These are phyloP conservation scores for Aegilops umbellulata DNA, from an alignment of 176 grass and related monocot genomes.

Conservation along the genomic window DNA sequence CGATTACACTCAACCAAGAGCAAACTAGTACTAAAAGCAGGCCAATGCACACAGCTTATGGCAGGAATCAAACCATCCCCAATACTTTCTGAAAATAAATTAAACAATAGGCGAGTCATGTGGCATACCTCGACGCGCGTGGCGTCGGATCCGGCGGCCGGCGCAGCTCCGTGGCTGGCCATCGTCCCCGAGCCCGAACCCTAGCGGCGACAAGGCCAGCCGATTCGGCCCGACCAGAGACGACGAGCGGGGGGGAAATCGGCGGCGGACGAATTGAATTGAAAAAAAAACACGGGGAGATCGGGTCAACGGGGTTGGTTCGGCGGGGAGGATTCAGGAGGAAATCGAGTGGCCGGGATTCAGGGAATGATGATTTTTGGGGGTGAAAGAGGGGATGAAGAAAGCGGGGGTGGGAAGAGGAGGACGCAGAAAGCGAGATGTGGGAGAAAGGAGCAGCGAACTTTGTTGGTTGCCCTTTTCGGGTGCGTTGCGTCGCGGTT, in stretches of 20 bases:
- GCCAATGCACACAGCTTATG: background rate
- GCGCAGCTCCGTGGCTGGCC: slow-evolving; percentile 55
- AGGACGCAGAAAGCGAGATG: slow-evolving; percentile 6
- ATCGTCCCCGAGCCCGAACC: slow-evolving; percentile 43
- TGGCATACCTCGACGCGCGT: slow-evolving; percentile 48
- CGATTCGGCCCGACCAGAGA: background rate
- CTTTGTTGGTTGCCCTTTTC: slow-evolving; percentile 1
- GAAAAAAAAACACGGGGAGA: background rate
- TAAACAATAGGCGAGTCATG: background rate
- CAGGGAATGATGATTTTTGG: background rate
- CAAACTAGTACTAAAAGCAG: no score
- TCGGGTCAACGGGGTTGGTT: slow-evolving; percentile 4
- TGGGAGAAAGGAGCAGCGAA: background rate
- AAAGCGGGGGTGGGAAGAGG: background rate
- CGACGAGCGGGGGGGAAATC: background rate
- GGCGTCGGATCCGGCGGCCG: slow-evolving; percentile 37
- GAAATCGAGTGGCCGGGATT: background rate
- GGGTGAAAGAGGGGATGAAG: background rate
- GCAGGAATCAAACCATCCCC: background rate
- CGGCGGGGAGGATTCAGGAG: background rate
- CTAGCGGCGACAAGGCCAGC: background rate
- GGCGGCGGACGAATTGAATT: background rate
- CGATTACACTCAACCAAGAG: no score
- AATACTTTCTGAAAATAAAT: background rate
- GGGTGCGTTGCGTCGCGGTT: background rate